Percentiles rank a stretch among this genome's conserved stretches.
These are phyloP conservation scores for Fonsecaea erecta DNA, from an alignment of 2,329 filamentous ascomycete genomes.

Conservation along the genomic window DNA sequence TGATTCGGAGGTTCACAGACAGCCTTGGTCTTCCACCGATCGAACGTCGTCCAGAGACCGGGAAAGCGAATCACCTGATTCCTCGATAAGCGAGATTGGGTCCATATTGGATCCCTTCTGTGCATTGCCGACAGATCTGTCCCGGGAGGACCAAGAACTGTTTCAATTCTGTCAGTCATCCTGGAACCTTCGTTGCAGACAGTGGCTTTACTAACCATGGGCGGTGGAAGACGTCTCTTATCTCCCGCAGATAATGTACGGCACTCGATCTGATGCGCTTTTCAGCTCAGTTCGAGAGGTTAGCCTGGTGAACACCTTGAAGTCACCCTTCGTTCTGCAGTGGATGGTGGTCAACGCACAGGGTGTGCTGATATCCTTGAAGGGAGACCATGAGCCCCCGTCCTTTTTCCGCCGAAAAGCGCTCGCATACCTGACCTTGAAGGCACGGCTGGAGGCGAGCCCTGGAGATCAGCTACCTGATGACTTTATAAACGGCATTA, in stretches of 20 bases:
- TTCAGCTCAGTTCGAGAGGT: neutral
- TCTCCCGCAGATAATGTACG: neutral
- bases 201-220: neutral
- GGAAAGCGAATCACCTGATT: neutral
- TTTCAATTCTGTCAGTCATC: conserved; percentile 2
- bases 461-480: neutral
- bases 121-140: neutral
- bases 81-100: neutral
- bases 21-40: neutral
- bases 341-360: conserved; percentile 2
- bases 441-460: neutral
- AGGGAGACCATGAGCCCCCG: neutral
- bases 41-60: neutral
- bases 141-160: neutral
- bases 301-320: neutral
- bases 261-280: neutral
- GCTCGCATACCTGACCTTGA: neutral
- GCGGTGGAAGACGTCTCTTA: neutral
- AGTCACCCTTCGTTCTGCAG: neutral
- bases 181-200: no score
- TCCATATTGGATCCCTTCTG: conserved; percentile 1
- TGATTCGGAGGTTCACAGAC: neutral
- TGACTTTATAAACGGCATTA: neutral
- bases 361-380: neutral
- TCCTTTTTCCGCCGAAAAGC: conserved; percentile 3